Conservation (phyloP, 2,329 filamentous ascomycete species). For the Cladosporium phlei region DNA sequence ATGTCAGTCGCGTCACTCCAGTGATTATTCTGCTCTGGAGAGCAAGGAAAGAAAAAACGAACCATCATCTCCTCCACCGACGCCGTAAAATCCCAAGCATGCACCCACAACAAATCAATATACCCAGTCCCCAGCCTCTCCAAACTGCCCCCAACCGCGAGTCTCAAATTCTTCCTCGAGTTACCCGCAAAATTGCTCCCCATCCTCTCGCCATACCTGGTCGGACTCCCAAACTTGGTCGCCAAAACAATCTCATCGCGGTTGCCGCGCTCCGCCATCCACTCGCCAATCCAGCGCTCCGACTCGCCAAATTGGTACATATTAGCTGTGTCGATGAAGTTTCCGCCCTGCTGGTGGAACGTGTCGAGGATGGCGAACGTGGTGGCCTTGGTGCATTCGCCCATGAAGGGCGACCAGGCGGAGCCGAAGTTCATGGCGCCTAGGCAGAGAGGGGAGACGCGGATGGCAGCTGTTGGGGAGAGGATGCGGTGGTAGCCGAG, state of each 20-base stretch:
- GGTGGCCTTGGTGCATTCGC: constrained; percentile 31
- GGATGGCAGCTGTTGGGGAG: constrained; percentile 44
- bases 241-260: constrained; percentile 49
- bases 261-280: constrained; percentile 42
- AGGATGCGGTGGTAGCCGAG: constrained; percentile 50
- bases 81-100: constrained; percentile 58
- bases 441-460: constrained; percentile 50
- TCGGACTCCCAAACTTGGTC: no score
- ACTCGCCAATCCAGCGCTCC: constrained; percentile 49
- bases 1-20: no score
- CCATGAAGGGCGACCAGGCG: constrained; percentile 37
- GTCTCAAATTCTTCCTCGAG: constrained; percentile 35
- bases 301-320: constrained; percentile 46
- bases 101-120: constrained; percentile 2
- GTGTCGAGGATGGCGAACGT: constrained; percentile 45
- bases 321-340: constrained; percentile 52
- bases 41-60: no score
- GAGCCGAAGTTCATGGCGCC: constrained; percentile 53
- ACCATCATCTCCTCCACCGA: constrained; percentile 62
- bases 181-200: constrained; percentile 43
- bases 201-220: constrained; percentile 20
- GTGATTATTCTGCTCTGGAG: no score
- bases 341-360: constrained; percentile 46
- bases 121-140: neutral
- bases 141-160: constrained; percentile 32